Evolutionary conservation across 805 yeast genomes (phyloP), one percentile per base, ranked within the genome.

Genomic region (Yamadazyma sp.): DNA sequence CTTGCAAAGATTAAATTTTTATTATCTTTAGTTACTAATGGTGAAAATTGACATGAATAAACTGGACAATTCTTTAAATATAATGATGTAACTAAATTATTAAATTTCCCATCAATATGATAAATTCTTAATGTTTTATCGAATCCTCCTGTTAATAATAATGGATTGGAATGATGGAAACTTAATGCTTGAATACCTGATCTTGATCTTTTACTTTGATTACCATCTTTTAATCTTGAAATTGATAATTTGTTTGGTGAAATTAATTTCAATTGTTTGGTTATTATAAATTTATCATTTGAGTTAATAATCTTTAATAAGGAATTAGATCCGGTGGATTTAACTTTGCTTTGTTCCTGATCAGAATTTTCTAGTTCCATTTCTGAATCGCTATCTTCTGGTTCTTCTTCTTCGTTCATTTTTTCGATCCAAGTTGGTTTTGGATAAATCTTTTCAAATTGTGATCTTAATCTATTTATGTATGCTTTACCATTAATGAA

Each of bases 71-170:
- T 80, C 34, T 80, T 75, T 36, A 93, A 68, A 58, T 82, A 86
- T 42, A 91, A 64, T 28, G 95, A 80, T 4, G 96, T 82, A 21
- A 89, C 94, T 25, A 91, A 62, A 40, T 77, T 78, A 55, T 93
- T 93, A 39, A 61, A 56, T 51, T 83, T 85, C 11, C 98, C 97
- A 56, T 93, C 98, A 33, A 89, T 77, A 53, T 91, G 95, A 57
- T 81, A 93, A 10, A 93, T 69, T 47, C 98, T 72, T 36, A 93
- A 56, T 0, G 96, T 83, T 47, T 86, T 73, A 58, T 93, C 99
- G 55, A 82, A 89, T 15, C 99, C 99, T 38, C 93, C 95, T 0
- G 96, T 85, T 35, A 93, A 62, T 30, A 91, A 64, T 20, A 93
- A 65, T 26, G 98, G 95, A 48, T 81, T 86, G 6, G 73, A 65